Evolutionary conservation across 106 monocot species (phyloP).

Genomic region (Platanthera guangdongensis): DNA sequence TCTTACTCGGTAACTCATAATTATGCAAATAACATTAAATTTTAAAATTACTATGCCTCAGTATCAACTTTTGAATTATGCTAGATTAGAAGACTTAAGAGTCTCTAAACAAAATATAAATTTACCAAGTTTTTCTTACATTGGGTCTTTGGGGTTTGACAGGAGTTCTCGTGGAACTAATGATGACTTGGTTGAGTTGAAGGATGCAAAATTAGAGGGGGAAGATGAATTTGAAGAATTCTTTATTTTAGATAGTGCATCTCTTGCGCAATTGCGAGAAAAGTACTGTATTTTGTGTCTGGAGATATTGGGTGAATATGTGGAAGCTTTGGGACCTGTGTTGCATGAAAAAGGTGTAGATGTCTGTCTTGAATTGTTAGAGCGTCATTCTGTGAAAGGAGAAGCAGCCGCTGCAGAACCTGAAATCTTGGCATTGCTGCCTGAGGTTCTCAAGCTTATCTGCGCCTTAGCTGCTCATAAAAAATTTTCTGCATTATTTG

Average conservation of each 20-base stretch:
- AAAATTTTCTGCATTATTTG: constrained; percentile 90
- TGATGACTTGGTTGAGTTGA: constrained; percentile 16
- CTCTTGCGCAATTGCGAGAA: constrained; percentile 55
- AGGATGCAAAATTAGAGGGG: constrained; percentile 29
- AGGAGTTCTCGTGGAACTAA: constrained; percentile 27
- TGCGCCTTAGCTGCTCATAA: constrained; percentile 83
- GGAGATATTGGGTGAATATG: constrained; percentile 84
- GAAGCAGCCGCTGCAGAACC: constrained; percentile 7
- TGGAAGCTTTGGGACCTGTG: constrained; percentile 93
- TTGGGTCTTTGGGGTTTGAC: background rate
- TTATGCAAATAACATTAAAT: too few species aligned
- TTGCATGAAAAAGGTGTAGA: constrained; percentile 95
- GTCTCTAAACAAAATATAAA: too few species aligned
- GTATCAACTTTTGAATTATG: too few species aligned
- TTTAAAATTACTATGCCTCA: too few species aligned
- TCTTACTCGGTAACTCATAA: too few species aligned
- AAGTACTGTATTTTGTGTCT: constrained; percentile 84
- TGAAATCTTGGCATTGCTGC: constrained; percentile 37
- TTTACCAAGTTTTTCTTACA: too few species aligned
- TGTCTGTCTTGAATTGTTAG: constrained; percentile 75
- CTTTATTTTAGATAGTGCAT: constrained; percentile 57
- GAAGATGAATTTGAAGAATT: constrained; percentile 45
- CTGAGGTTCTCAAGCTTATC: constrained; percentile 84
- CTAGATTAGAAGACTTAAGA: too few species aligned
- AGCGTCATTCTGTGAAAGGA: constrained; percentile 42